These are phyloP conservation scores for Corrigiola litoralis DNA, from an alignment of 179 eudicot species.

Conservation along the genomic window DNA sequence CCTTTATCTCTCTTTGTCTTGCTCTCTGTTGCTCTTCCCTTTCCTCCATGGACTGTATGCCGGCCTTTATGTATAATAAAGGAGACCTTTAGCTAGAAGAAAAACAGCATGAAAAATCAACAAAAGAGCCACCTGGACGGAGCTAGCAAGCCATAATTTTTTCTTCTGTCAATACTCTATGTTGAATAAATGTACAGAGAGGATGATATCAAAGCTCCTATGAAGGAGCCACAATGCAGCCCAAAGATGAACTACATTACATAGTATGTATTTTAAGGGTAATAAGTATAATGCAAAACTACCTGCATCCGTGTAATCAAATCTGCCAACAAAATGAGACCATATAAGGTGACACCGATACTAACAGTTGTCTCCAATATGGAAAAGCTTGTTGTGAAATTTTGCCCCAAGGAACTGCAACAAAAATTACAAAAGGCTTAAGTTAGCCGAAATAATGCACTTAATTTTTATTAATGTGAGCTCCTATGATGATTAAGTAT, in stretches of 20 bases:
- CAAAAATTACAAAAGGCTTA: neutral
- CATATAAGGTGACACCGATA: neutral
- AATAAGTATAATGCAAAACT: neutral
- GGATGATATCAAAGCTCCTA: too few relatives aligned
- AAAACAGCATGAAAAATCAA: neutral
- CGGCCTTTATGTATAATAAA: conserved; percentile 4
- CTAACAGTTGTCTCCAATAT: neutral
- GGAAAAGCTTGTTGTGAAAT: conserved; percentile 2
- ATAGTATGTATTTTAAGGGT: too few relatives aligned
- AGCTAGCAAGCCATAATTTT: too few relatives aligned
- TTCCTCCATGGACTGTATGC: conserved; percentile 15
- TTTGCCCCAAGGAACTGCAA: conserved; percentile 5
- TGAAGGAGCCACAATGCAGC: too few relatives aligned
- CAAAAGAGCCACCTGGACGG: too few relatives aligned
- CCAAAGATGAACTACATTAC: too few relatives aligned
- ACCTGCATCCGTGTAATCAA: conserved; percentile 13
- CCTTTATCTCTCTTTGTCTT: conserved; percentile 3
- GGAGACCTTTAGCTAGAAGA: conserved; percentile 6
- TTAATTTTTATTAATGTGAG: too few relatives aligned
- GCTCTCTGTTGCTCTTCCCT: conserved; percentile 3
- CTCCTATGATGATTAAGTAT: too few relatives aligned
- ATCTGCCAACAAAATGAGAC: neutral
- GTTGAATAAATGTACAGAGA: too few relatives aligned
- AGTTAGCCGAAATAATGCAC: too few relatives aligned
- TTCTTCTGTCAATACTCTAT: too few relatives aligned